phyloP scores from a whole-genome alignment of 495 filamentous ascomycete genomes.

The Xylaria scruposa region DNA sequence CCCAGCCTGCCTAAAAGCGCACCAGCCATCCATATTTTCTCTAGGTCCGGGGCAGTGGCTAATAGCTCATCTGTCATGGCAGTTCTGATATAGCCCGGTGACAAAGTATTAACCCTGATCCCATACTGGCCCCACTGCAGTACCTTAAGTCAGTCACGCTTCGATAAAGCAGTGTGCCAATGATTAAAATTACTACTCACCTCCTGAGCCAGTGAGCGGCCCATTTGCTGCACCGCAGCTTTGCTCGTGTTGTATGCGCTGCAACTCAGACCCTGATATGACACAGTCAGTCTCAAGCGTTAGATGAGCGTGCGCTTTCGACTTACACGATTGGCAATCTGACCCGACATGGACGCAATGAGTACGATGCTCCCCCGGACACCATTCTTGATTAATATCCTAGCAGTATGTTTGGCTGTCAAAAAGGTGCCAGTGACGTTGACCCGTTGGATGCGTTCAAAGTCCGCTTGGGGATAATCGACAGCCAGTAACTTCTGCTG shows the following conservation, averaged over 20 bases:
- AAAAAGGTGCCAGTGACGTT: slow-evolving; percentile 21
- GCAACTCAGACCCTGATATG: slow-evolving; percentile 26
- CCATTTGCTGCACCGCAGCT: slow-evolving; percentile 34
- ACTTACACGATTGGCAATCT: slow-evolving; percentile 28
- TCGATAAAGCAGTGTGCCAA: not conserved
- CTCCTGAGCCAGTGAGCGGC: slow-evolving; percentile 33
- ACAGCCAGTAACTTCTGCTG: slow-evolving; percentile 21
- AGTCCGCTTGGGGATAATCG: slow-evolving; percentile 17
- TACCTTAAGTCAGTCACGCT: not conserved
- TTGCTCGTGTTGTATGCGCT: slow-evolving; percentile 37
- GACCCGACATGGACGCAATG: slow-evolving; percentile 34
- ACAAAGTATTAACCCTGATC: slow-evolving; percentile 36
- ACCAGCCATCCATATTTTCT: slow-evolving; percentile 39
- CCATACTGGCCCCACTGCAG: slow-evolving; percentile 33
- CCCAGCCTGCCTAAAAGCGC: slow-evolving; percentile 49
- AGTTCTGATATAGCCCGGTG: slow-evolving; percentile 39
- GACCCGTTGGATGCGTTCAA: slow-evolving; percentile 20
- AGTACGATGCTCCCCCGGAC: slow-evolving; percentile 34
- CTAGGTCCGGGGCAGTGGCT: slow-evolving; percentile 31
- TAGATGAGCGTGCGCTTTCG: not conserved
- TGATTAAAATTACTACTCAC: not conserved
- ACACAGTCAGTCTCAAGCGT: not conserved
- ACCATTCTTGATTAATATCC: slow-evolving; percentile 8
- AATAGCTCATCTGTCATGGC: slow-evolving; percentile 29
- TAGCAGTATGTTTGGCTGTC: slow-evolving; percentile 14